phyloP scores from a whole-genome alignment of 1,284 basidiomycete genomes.

The Coriolopsis trogii region DNA sequence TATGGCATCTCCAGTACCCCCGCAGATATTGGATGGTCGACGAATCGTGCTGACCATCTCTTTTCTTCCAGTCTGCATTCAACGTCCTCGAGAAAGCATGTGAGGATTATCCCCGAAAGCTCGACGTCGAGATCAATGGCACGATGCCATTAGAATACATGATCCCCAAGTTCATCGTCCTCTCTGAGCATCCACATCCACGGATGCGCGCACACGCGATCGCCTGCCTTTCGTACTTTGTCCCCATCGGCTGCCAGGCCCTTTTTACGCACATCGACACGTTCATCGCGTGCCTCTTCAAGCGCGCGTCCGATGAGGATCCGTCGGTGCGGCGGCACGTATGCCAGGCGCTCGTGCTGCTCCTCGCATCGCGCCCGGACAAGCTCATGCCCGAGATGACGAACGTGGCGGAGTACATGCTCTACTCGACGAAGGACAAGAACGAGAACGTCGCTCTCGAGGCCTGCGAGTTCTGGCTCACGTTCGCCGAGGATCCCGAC shows the following conservation, averaged over 20 bases:
- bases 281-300: constrained; percentile 93
- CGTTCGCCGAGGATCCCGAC: constrained; percentile 94
- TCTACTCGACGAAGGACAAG: constrained; percentile 97
- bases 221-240: constrained; percentile 93
- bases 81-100: constrained; percentile 95
- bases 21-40: background rate
- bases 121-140: constrained; percentile 92
- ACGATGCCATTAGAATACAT: constrained; percentile 89
- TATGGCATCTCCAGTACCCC: no score
- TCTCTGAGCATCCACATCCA: constrained; percentile 81
- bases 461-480: constrained; percentile 99
- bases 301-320: constrained; percentile 91
- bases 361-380: constrained; percentile 91
- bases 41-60: background rate
- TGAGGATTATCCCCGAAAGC: constrained; percentile 94
- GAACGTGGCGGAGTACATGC: constrained; percentile 98
- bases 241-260: constrained; percentile 82
- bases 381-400: constrained; percentile 96
- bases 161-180: constrained; percentile 92
- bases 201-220: constrained; percentile 95
- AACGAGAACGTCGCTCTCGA: constrained; percentile 95
- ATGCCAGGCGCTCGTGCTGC: constrained; percentile 93
- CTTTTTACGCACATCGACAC: constrained; percentile 89
- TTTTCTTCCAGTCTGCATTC: constrained; percentile 78
- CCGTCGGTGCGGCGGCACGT: constrained; percentile 94